Conservation (phyloP, 768 basidiomycete genomes). For the Pleurotus cornucopiae region DNA sequence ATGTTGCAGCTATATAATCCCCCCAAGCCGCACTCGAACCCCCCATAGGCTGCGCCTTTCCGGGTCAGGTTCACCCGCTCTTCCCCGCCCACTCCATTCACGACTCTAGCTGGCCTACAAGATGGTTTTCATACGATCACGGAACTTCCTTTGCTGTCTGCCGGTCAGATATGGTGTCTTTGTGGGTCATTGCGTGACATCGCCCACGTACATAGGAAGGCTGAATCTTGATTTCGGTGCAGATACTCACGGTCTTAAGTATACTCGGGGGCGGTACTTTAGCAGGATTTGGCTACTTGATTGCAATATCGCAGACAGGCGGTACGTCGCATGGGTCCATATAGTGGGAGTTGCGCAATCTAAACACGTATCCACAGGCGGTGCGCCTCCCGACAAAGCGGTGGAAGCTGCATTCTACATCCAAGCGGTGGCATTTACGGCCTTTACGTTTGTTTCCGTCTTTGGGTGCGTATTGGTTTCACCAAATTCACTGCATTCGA, state of each 20-base stretch:
- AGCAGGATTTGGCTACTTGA: slow-evolving; percentile 41
- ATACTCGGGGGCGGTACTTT: slow-evolving; percentile 39
- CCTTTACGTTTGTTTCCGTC: slow-evolving; percentile 42
- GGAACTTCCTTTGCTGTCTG: slow-evolving; percentile 62
- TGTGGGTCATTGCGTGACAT: slow-evolving; percentile 25
- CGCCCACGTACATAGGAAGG: background rate
- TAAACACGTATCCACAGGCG: slow-evolving; percentile 13
- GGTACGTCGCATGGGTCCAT: background rate
- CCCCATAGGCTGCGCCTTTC: slow-evolving; percentile 8
- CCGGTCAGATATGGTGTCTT: slow-evolving; percentile 64
- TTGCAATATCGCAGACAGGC: slow-evolving; percentile 31
- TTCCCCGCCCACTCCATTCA: background rate
- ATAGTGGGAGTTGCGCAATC: background rate
- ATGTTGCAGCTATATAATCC: background rate
- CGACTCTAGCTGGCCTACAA: slow-evolving; percentile 17
- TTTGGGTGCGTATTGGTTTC: slow-evolving; percentile 36
- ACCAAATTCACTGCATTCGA: background rate
- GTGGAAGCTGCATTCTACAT: slow-evolving; percentile 43
- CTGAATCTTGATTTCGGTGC: slow-evolving; percentile 4
- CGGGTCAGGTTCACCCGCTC: slow-evolving; percentile 8
- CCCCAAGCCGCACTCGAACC: background rate
- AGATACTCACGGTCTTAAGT: slow-evolving; percentile 41
- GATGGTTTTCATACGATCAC: slow-evolving; percentile 49
- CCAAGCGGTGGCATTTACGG: slow-evolving; percentile 41
- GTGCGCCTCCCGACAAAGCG: slow-evolving; percentile 28